Percentiles rank a stretch among this genome's conserved stretches.
Evolutionary conservation across 768 basidiomycete species (phyloP).

Genomic region (Rhodotorula paludigena): DNA sequence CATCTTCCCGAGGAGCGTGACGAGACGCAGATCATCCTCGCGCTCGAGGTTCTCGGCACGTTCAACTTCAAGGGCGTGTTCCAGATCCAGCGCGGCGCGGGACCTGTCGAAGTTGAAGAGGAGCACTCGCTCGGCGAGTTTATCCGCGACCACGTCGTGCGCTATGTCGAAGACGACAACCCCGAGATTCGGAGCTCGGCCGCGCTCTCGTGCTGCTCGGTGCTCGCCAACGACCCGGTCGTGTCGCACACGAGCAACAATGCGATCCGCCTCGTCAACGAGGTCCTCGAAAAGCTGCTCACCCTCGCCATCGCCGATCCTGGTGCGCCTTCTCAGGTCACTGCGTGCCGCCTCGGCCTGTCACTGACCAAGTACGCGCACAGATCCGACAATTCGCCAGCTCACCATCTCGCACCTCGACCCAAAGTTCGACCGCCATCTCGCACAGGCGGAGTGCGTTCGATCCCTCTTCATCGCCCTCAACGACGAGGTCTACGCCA

Average conservation of each 20-base stretch:
- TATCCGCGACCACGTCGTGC: conserved; percentile 81
- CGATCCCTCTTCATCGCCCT: conserved; percentile 92
- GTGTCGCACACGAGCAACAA: conserved; percentile 93
- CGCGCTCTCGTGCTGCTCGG: conserved; percentile 80
- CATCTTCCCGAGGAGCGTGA: conserved; percentile 17
- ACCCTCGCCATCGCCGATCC: conserved; percentile 76
- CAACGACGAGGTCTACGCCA: conserved; percentile 93
- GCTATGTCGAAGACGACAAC: conserved; percentile 89
- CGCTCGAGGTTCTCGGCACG: conserved; percentile 74
- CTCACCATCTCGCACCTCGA: conserved; percentile 81
- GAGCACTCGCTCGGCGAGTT: conserved; percentile 95
- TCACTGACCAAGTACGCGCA: conserved; percentile 44
- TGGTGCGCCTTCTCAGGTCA: conserved; percentile 56
- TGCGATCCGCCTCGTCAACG: conserved; percentile 92
- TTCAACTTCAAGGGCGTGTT: conserved; percentile 86
- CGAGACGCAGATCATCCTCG: conserved; percentile 56
- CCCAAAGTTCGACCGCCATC: conserved; percentile 90
- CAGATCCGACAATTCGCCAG: conserved; percentile 71
- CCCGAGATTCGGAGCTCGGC: conserved; percentile 81
- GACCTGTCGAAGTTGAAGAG: conserved; percentile 42
- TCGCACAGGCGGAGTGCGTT: conserved; percentile 98
- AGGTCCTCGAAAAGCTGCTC: conserved; percentile 92
- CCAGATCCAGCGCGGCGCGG: conserved; percentile 15
- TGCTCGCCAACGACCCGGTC: conserved; percentile 91
- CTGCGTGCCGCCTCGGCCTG: too few relatives aligned